Base-by-base conservation (phyloP, 768 basidiomycete genomes). In the Daedaleopsis nitida region DNA sequence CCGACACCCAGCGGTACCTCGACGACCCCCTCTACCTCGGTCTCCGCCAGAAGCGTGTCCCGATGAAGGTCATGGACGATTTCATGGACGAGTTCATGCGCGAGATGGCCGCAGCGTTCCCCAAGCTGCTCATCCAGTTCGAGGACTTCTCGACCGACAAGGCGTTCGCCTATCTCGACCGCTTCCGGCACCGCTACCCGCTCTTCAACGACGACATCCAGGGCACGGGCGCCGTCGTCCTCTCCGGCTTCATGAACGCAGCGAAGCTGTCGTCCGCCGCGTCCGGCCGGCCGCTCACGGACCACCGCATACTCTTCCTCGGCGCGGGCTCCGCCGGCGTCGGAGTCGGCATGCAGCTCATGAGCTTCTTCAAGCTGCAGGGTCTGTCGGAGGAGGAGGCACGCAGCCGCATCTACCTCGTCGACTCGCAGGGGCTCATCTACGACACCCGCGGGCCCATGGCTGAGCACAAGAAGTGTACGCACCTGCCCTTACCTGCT, bases 41-140 rank as follows among this genome's bases (percentile, higher is more conserved):
- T 27, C 81, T 91, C 44, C 86, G 91, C 51, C 85, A 88, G 68
- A 85, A 81, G 66, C 85, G 92, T 54, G 77, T 86, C 24, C 77
- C 84, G 0, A 83, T 86, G 24, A 76, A 77, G 19, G 85, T 85
- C 68, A 89, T 91, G 80, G 80, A 82, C 19, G 89, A 81, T 49
- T 94, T 96, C 74, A 92, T 97, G 89, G 92, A 95, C 69, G 90
- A 93, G 72, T 95, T 97, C 76, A 94, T 97, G 91, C 70, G 78
- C 43, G 92, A 91, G 73, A 91, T 96, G 81, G 76, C 81, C 17
- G 70, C 71, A 43, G 78, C 82, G 12, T 95, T 89, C 81, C 94
- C 94, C 0, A 87, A 90, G 66, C 80, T 92, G 52, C 80, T 96
- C 70, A 80, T 96, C 62, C 94, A 96, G 74, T 94, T 93, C 65